A percentile compares a stretch with the other conserved stretches of the same genome.
Conservation (phyloP, 225 moss, liverwort and hornwort genomes). For the Polytrichum commune region DNA sequence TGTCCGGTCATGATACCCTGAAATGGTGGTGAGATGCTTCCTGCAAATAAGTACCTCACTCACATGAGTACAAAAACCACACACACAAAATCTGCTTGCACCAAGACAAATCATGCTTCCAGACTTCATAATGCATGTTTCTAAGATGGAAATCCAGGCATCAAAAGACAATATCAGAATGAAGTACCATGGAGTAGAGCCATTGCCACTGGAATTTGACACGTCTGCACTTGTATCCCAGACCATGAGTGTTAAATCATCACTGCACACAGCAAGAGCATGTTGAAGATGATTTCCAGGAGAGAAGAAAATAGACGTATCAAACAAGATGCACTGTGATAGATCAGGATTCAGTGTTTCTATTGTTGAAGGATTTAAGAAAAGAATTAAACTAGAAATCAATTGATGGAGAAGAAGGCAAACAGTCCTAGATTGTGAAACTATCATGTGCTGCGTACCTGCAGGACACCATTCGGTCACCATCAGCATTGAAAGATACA, state of each 20-base stretch:
- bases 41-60: constrained; percentile 28
- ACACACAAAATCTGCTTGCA: no score
- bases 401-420: no score
- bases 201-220: constrained; percentile 25
- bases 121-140: no score
- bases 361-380: no score
- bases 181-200: constrained; percentile 58
- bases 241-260: constrained; percentile 78
- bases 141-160: no score
- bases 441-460: constrained; percentile 35
- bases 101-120: no score
- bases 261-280: constrained; percentile 45
- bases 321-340: no score
- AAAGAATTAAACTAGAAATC: no score
- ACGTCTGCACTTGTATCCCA: constrained; percentile 83
- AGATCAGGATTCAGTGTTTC: no score
- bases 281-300: background rate
- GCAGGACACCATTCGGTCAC: constrained; percentile 83
- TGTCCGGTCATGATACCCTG: constrained; percentile 93
- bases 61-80: background rate
- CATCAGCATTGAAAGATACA: constrained; percentile 66
- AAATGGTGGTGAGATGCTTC: constrained; percentile 79
- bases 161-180: background rate
- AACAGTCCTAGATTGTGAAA: no score
- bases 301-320: background rate